Conservation (phyloP, 164 flowering plant genomes). For the Stephania cephalantha region DNA sequence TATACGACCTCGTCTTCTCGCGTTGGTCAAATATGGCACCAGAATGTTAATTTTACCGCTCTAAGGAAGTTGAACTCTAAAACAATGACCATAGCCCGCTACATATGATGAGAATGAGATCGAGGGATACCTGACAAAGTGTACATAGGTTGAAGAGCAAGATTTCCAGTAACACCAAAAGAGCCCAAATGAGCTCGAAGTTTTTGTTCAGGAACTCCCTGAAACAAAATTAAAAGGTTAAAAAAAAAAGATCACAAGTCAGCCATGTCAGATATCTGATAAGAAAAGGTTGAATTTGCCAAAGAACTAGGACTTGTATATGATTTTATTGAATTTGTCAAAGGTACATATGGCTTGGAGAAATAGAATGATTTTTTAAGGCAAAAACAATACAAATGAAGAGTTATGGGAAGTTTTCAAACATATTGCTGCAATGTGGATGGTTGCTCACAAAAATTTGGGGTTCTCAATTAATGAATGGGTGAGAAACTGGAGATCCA, state of each 20-base stretch:
- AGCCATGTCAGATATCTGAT: not conserved
- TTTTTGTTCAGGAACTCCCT: conserved; percentile 99
- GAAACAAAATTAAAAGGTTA: conserved; percentile 14
- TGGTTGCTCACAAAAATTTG: too few relatives aligned
- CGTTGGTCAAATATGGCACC: not conserved
- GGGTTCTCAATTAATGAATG: too few relatives aligned
- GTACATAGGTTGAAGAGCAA: conserved; percentile 99
- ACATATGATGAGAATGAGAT: not conserved
- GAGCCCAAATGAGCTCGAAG: conserved; percentile 96
- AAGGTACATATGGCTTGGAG: too few relatives aligned
- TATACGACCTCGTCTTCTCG: not conserved
- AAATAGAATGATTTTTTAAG: too few relatives aligned
- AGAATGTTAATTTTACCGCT: not conserved
- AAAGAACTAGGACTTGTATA: too few relatives aligned
- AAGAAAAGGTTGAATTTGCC: not conserved
- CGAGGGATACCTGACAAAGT: conserved; percentile 76
- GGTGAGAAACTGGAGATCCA: too few relatives aligned
- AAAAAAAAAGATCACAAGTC: not conserved
- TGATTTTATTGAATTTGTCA: too few relatives aligned
- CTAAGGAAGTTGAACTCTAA: not conserved
- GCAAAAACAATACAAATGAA: too few relatives aligned
- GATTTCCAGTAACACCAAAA: conserved; percentile 95
- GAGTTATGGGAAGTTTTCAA: too few relatives aligned
- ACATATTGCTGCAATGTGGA: too few relatives aligned
- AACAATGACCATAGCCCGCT: not conserved